Evolutionary conservation across 352 stramenopile genomes (phyloP).

Genomic region (Thraustochytrium striatum): DNA sequence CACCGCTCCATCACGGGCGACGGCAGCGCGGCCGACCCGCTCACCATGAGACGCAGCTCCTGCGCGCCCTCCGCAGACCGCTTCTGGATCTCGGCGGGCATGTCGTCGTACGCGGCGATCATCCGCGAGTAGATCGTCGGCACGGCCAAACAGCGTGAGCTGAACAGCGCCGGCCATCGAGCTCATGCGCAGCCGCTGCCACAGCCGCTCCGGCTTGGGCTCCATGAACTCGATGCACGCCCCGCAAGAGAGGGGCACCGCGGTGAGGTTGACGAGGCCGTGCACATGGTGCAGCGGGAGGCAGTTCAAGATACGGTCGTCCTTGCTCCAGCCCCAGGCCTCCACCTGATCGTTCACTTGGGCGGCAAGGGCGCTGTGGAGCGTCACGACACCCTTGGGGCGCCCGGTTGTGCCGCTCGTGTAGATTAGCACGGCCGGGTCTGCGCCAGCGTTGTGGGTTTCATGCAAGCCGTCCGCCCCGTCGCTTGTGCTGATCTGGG

Average conservation of each 20-base stretch:
- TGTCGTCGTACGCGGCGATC: conserved; percentile 65
- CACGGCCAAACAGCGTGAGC: conserved; percentile 76
- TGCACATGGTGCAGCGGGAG: conserved; percentile 82
- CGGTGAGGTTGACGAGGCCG: conserved; percentile 78
- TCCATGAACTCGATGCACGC: conserved; percentile 74
- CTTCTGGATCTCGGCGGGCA: conserved; percentile 41
- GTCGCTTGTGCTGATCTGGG: not conserved
- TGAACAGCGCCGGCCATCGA: not conserved
- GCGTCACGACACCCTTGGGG: conserved; percentile 76
- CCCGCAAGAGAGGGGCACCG: conserved; percentile 70
- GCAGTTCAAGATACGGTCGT: conserved; percentile 78
- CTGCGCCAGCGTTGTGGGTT: too few relatives aligned
- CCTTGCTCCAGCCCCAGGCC: conserved; percentile 69
- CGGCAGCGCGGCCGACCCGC: conserved; percentile 77
- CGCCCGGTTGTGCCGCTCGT: conserved; percentile 73
- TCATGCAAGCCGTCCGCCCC: not conserved
- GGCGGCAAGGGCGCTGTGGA: conserved; percentile 64
- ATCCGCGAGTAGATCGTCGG: conserved; percentile 83
- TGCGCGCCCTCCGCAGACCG: conserved; percentile 9
- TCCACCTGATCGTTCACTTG: conserved; percentile 74
- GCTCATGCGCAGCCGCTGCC: conserved; percentile 57
- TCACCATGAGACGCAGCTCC: conserved; percentile 63
- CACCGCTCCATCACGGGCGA: conserved; percentile 70
- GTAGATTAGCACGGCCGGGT: conserved; percentile 63
- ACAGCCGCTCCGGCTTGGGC: conserved; percentile 65